These are phyloP conservation scores for Lyophyllum decastes DNA, from an alignment of 768 basidiomycete genomes.

Conservation along the genomic window DNA sequence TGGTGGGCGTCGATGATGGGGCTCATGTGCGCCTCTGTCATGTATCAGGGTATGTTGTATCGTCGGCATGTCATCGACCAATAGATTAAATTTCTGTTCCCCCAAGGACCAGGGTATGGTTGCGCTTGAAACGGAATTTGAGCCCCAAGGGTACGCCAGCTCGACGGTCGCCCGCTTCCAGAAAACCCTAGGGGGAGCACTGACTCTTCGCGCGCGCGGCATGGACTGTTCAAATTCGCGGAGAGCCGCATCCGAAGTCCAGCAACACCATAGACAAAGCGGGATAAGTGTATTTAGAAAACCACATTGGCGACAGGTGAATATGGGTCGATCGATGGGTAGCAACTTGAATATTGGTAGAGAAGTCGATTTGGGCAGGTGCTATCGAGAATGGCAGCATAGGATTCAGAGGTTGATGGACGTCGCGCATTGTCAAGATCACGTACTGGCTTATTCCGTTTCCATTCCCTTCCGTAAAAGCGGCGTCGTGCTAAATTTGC, in stretches of 20 bases:
- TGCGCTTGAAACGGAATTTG: not conserved
- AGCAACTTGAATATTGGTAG: slow-evolving; percentile 45
- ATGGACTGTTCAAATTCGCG: slow-evolving; percentile 38
- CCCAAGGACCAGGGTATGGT: not conserved
- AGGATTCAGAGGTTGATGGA: slow-evolving; percentile 11
- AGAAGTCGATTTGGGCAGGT: slow-evolving; percentile 46
- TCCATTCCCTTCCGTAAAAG: slow-evolving; percentile 43
- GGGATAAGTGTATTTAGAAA: slow-evolving; percentile 49
- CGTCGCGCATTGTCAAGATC: not conserved
- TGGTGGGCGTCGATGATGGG: not conserved
- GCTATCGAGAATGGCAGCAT: slow-evolving; percentile 26
- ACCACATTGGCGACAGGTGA: slow-evolving; percentile 47
- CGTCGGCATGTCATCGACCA: not conserved
- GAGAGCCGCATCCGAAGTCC: slow-evolving; percentile 43
- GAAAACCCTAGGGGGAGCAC: slow-evolving; percentile 26
- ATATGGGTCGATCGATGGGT: slow-evolving; percentile 40
- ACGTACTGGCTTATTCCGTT: slow-evolving; percentile 39
- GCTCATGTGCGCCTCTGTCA: not conserved
- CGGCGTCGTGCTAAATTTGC: slow-evolving; percentile 20
- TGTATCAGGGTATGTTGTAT: not conserved
- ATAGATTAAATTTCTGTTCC: not conserved
- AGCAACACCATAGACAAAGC: slow-evolving; percentile 52
- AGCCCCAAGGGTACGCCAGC: not conserved
- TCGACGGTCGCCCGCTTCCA: slow-evolving; percentile 10
- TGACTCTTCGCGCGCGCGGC: slow-evolving; percentile 36